Conservation (phyloP, 129 eudicot species). For the Calendula officinalis region DNA sequence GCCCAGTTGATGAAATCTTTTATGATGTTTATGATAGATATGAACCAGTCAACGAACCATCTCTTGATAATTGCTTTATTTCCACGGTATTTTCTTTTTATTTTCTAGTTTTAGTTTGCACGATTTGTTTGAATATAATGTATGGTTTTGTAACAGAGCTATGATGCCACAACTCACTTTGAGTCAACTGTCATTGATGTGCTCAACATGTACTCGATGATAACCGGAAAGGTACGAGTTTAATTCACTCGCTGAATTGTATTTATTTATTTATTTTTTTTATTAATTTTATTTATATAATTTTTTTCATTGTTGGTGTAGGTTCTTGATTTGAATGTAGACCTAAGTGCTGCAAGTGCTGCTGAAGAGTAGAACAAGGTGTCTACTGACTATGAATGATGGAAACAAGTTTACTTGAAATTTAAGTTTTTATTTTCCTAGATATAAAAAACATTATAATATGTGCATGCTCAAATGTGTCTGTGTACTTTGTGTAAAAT, state of each 20-base stretch:
- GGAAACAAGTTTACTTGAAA: conserved; percentile 29
- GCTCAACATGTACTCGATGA: conserved; percentile 86
- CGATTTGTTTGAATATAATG: not conserved
- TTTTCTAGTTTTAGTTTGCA: not conserved
- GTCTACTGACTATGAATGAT: conserved; percentile 4
- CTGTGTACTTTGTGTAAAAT: conserved; percentile 33
- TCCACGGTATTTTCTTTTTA: conserved; percentile 54
- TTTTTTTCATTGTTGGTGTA: conserved; percentile 18
- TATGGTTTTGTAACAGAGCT: conserved; percentile 56
- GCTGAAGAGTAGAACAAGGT: conserved; percentile 74
- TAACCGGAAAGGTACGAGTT: conserved; percentile 88
- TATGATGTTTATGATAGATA: conserved; percentile 83
- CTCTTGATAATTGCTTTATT: conserved; percentile 85
- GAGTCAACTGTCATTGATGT: conserved; percentile 96
- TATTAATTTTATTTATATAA: too few relatives aligned
- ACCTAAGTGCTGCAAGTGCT: conserved; percentile 92
- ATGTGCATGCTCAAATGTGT: conserved; percentile 20
- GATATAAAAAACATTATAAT: conserved; percentile 10
- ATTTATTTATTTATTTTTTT: not conserved
- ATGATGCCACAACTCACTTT: conserved; percentile 96
- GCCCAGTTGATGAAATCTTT: conserved; percentile 91
- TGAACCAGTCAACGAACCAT: conserved; percentile 86
- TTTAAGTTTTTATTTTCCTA: conserved; percentile 15
- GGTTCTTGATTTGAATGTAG: conserved; percentile 89
- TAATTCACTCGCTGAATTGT: not conserved